These are phyloP conservation scores for Fomitopsis pulvina DNA, from an alignment of 768 basidiomycete genomes.

Conservation along the genomic window DNA sequence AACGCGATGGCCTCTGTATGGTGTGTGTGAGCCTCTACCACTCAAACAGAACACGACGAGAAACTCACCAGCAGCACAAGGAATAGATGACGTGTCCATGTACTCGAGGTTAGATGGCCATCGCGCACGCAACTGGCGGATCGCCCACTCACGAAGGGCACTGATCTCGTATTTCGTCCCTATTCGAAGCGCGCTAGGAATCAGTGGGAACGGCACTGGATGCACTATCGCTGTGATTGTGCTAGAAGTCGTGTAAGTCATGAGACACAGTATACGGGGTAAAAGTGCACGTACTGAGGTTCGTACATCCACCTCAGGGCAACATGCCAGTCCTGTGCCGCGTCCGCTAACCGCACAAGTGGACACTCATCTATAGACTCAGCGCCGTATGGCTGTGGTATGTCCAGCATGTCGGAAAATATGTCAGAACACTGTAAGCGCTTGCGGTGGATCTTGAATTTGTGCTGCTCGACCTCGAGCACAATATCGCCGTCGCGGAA, in stretches of 20 bases:
- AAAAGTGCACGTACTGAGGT: conserved; percentile 20
- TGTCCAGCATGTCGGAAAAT: conserved; percentile 30
- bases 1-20: conserved; percentile 31
- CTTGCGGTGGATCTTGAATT: conserved; percentile 17
- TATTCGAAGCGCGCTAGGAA: conserved; percentile 25
- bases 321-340: conserved; percentile 24
- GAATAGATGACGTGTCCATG: conserved; percentile 24
- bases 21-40: neutral
- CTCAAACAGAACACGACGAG: neutral
- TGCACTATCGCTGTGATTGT: conserved; percentile 17
- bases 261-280: neutral
- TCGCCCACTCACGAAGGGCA: conserved; percentile 22
- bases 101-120: conserved; percentile 25
- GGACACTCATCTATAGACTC: conserved; percentile 29
- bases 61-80: conserved; percentile 26
- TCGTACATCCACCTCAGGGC: conserved; percentile 29
- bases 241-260: no score
- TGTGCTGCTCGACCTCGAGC: conserved; percentile 19
- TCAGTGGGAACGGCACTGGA: conserved; percentile 18
- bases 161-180: conserved; percentile 32
- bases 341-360: conserved; percentile 23
- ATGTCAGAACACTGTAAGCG: conserved; percentile 19
- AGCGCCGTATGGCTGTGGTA: conserved; percentile 25
- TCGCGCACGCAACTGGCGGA: conserved; percentile 16
- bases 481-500: conserved; percentile 32